Evolutionary conservation across 2,329 filamentous ascomycete species (phyloP), one percentile per base, ranked within the genome.

Genomic region (Fusarium burgessii): DNA sequence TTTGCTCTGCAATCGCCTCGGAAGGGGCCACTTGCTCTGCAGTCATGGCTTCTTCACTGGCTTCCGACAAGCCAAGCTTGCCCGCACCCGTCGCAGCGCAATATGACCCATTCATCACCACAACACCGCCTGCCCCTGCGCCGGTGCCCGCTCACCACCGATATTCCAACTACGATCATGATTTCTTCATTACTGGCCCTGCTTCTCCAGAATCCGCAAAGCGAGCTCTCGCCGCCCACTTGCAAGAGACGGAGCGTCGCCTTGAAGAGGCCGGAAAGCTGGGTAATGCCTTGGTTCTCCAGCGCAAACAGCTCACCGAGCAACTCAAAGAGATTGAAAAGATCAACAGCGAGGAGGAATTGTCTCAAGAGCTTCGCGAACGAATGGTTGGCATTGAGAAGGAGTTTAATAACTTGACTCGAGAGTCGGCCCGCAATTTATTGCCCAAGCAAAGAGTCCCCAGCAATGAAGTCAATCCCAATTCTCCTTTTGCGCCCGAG

Each of bases 391-490:
- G 97, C 70, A 90, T 99, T 65, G 96, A 99, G 80, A 93, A 90
- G 80, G 96, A 99, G 77, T 98, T 97, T 83, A 95, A 97, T 79
- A 95, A 98, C 78, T 91, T 98, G 49, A 94, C 95, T 15, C 88
- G 92, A 69, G 95, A 98, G 79, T 96, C 93, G 50, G 94, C 95
- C 45, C 89, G 95, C 71, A 94, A 93, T 5, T 95, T 98, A 79
- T 83, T 98, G 66, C 92, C 90, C 36, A 96, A 96, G 74, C 94
- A 94, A 80, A 89, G 94, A 76, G 89, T 93, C 25, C 89, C 92
- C 20, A 94, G 92, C 78, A 89, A 87, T 68, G 92, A 94, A 77
- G 82, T 83, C 45, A 81, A 83, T 62, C 79, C 82, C 51, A 84
- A 82, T 47, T 89, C 87, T 12, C 87, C 87, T 15, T 88, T 84